These are phyloP conservation scores for Tranzscheliella williamsii DNA, from an alignment of 1,284 basidiomycete species.

Conservation along the genomic window DNA sequence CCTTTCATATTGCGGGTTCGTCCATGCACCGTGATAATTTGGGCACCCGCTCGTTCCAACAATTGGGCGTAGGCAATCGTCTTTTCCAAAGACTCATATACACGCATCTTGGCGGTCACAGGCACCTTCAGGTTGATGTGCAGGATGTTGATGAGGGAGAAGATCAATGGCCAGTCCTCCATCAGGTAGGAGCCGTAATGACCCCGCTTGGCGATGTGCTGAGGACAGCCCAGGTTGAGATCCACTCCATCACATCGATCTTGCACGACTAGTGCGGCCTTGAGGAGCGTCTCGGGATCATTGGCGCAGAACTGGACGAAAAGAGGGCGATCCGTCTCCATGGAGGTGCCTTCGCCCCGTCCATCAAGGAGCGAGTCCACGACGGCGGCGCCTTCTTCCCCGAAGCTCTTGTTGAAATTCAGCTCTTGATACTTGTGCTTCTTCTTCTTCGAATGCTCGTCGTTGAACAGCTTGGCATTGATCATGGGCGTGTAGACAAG, in stretches of 20 bases:
- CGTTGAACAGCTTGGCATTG: conserved; percentile 81
- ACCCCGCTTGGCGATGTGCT: conserved; percentile 87
- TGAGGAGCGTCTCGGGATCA: conserved; percentile 72
- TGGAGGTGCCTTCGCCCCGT: conserved; percentile 4
- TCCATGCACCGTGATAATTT: conserved; percentile 92
- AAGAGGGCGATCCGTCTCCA: conserved; percentile 74
- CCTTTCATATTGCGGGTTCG: conserved; percentile 89
- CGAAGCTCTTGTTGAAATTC: conserved; percentile 38
- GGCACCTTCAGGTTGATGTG: conserved; percentile 83
- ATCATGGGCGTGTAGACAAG: conserved; percentile 97
- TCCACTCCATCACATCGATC: conserved; percentile 77
- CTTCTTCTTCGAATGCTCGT: conserved; percentile 31
- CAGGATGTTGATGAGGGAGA: conserved; percentile 49
- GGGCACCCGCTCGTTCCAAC: conserved; percentile 91
- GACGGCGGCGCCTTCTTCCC: conserved; percentile 42
- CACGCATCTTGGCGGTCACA: conserved; percentile 93
- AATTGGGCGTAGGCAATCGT: conserved; percentile 92
- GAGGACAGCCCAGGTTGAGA: conserved; percentile 87
- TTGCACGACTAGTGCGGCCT: conserved; percentile 48
- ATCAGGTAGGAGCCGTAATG: conserved; percentile 88
- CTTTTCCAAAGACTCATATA: conserved; percentile 81
- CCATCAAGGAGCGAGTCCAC: conserved; percentile 3
- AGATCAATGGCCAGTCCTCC: conserved; percentile 83
- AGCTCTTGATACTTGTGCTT: conserved; percentile 33
- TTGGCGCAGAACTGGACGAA: conserved; percentile 93